Base-by-base conservation (phyloP, 257 asterid species). In the Thymus mandschuricus region DNA sequence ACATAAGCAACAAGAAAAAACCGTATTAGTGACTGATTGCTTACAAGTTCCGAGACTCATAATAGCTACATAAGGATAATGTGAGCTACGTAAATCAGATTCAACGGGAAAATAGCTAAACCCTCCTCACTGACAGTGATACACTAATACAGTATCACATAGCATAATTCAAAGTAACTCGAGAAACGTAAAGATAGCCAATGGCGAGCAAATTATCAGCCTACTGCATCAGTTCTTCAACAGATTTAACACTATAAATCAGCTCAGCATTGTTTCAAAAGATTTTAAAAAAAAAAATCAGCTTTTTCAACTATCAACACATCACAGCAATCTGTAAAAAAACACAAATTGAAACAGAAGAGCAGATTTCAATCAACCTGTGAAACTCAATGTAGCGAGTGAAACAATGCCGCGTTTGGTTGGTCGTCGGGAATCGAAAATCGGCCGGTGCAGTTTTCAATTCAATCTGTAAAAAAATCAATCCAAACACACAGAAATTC, bases 341-440 rank as follows among this genome's bases (percentile, higher is more conserved):
- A 59, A 71, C 76, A 8, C 54, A 6, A 3, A 54, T 56, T 15
- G 33, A 31, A 72, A 45, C 40, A 6, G 67, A 50, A 68, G 2
- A 21, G 12, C 33, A 30, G 38, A 44, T 54, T 50, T 2, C 10
- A 49, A 35, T 21, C 78, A 74, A 91, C 98, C 96, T 80, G 85
- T 91, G 97, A 69, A 84, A 93, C 82, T 93, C 98, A 71, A 91
- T 79, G 80, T 89, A 91, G 79, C 97, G 96, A 70, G 97, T 91
- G 87, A 93, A 93, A 76, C 96, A 91, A 75, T 93, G 97, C 73
- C 98, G 87, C 7, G 96, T 84, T 82, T 93, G 98, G 73, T 93
- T 93, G 66, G 98, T 93, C 2, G 98, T 93, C 46, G 98, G 98
- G 84, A 91, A 93, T 27, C 98, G 96, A 70, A 85, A 91, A 85